Evolutionary conservation across 2,329 filamentous ascomycete genomes (phyloP), one percentile per base, ranked within the genome.

Genomic region (Teratosphaeria nubilosa): DNA sequence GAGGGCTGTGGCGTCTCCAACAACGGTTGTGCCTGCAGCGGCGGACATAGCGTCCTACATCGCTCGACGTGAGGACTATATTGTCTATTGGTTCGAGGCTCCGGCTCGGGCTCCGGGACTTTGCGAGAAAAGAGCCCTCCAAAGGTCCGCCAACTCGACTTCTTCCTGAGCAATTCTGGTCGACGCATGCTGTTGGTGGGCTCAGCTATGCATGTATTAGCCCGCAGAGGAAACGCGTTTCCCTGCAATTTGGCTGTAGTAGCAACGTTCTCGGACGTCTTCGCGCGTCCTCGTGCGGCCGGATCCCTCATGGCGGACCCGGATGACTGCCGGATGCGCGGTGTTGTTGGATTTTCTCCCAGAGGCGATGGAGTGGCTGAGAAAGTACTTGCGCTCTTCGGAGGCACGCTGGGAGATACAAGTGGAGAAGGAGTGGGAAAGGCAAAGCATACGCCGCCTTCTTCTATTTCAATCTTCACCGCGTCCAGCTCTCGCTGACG

Each of bases 351-450:
- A 3, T 58, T 55, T 27, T 27, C 51, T 25, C 58, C 58, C 16
- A 60, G 55, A 11, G 56, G 53, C 51, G 54, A 51, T 10, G 32
- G 65, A 63, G 14, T 63, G 62, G 56, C 60, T 65, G 24, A 27
- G n/a, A 14, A 9, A 14, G 20, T 31, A 9, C 51, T 31, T n/a
- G 51, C 25, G 25, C 51, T 53, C 34, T 56, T 59, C 6, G 62
- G 63, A 13, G 61, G 59, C 53, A 55, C 30, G 31, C 30, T 54
- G 30, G 65, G 66, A 34, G 65, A 67, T 32, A 48, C 16, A 24
- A 63, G 56, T 31, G 65, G 66, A 31, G 65, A 67, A 27, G 67
- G 65, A 27, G 65, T 67, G 16, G 68, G 67, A 50, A 68, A 70
- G 54, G 58, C 59, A 58, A 67, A 70, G 11, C 58, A 66, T 27